These are phyloP conservation scores for Adansonia grandidieri DNA, from an alignment of 441 rosid species.

Conservation along the genomic window DNA sequence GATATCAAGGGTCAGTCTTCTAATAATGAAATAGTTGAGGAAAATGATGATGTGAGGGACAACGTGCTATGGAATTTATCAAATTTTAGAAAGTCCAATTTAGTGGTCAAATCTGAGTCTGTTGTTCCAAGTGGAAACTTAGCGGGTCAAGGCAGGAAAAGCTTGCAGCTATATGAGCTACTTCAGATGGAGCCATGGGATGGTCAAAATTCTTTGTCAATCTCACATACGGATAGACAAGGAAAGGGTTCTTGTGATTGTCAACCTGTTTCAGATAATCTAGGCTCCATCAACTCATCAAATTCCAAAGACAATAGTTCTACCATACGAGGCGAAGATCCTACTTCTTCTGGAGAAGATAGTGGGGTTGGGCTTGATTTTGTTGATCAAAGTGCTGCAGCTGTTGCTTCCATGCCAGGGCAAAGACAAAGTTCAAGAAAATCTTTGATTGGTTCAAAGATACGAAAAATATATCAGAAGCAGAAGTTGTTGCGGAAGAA, in stretches of 20 bases:
- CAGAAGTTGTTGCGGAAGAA: slow-evolving; percentile 88
- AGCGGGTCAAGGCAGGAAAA: slow-evolving; percentile 67
- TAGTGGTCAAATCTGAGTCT: slow-evolving; percentile 38
- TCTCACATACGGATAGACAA: slow-evolving; percentile 34
- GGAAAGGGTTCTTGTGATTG: slow-evolving; percentile 37
- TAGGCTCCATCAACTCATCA: slow-evolving; percentile 37
- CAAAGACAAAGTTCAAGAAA: slow-evolving; percentile 59
- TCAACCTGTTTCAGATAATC: slow-evolving; percentile 39
- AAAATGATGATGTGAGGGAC: slow-evolving; percentile 38
- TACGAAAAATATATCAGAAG: slow-evolving; percentile 69
- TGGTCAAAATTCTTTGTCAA: slow-evolving; percentile 38
- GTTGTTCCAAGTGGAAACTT: slow-evolving; percentile 46
- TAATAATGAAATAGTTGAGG: slow-evolving; percentile 58
- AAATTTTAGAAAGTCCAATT: slow-evolving; percentile 35
- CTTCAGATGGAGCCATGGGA: slow-evolving; percentile 76
- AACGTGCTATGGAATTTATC: slow-evolving; percentile 33
- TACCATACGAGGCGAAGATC: slow-evolving; percentile 54
- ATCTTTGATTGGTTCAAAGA: slow-evolving; percentile 66
- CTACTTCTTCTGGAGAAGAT: slow-evolving; percentile 80
- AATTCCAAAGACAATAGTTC: slow-evolving; percentile 43
- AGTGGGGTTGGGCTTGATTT: slow-evolving; percentile 47
- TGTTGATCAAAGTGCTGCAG: slow-evolving; percentile 36
- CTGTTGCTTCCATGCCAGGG: slow-evolving; percentile 43
- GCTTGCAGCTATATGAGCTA: slow-evolving; percentile 84
- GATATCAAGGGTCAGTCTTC: slow-evolving; percentile 39